Conservation (phyloP, 2,329 filamentous ascomycete genomes). For the Thielaviopsis punctulata region DNA sequence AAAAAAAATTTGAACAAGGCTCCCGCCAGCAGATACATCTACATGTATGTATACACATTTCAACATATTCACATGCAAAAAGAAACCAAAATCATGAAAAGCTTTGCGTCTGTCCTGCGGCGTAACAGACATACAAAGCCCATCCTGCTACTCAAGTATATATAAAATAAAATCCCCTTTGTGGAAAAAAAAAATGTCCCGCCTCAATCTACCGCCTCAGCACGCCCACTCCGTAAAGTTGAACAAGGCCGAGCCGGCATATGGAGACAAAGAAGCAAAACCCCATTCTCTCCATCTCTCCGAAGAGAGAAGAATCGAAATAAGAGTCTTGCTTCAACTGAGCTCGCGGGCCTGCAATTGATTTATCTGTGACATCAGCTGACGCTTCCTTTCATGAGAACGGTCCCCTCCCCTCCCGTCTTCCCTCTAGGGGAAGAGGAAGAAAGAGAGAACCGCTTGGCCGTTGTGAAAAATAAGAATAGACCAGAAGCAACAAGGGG, state of each 20-base stretch:
- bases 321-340: neutral
- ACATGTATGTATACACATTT: no score
- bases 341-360: slow-evolving; percentile 13
- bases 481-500: slow-evolving; percentile 13
- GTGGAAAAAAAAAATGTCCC: slow-evolving; percentile 11
- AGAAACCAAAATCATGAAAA: neutral
- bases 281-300: neutral
- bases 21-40: neutral
- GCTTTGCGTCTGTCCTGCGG: neutral
- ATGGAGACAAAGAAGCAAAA: slow-evolving; percentile 8
- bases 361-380: slow-evolving; percentile 13
- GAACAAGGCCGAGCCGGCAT: slow-evolving; percentile 6
- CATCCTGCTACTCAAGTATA: no score
- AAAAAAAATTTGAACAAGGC: neutral
- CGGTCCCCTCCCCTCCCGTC: neutral
- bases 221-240: slow-evolving; percentile 3
- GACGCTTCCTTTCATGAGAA: slow-evolving; percentile 11
- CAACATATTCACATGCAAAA: neutral
- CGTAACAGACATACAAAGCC: neutral
- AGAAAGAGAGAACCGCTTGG: neutral
- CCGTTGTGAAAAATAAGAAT: neutral
- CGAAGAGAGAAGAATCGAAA: neutral
- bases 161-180: no score
- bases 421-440: neutral
- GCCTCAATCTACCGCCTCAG: slow-evolving; percentile 12